Base-by-base conservation (phyloP, 73 alveolate species). In the Durusdinium trenchii region DNA sequence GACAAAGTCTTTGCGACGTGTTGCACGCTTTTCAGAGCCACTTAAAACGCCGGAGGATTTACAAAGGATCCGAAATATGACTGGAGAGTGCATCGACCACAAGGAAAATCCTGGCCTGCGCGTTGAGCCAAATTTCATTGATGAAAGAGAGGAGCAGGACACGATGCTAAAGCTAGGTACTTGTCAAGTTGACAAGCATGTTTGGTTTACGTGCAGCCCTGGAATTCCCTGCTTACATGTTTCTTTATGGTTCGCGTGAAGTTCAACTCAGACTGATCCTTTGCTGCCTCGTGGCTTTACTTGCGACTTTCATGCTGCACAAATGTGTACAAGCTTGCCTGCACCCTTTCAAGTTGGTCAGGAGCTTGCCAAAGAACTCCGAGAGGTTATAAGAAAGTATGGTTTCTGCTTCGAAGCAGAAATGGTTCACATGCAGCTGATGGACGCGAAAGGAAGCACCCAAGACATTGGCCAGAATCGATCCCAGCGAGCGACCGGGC, bases 401-500 rank as follows among this genome's bases (percentile, higher is more conserved):
- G 97, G 97, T 5, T 90, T 90, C 26, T 90, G 97, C 73, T 90
- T 64, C 35, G 97, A 90, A 12, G 97, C 51, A 36, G 97, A 90
- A 86, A 67, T 57, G 86, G 86, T 90, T 42, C 14, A 64, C 45
- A 73, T 90, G 28, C 75, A 43, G 52, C 12, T 90, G 50, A 86
- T 90, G 87, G 97, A 90, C 86, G 51, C 67, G 47, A 45, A 86
- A 18, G 97, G 97, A n/a, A 35, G 9, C n/a, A 40, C 20, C 40
- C 87, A 89, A 89, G 86, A 45, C 38, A 46, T 40, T 52, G 97
- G 97, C 46, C 42, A 40, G 87, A 90, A 90, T 35, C 51, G 67
- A 40, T 64, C 76, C 48, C 30, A 67, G 47, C 85, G 97, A 35
- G 97, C 67, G 43, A 90, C 97, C 6, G 97, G 97, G 5, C 85